Base-by-base conservation (phyloP, 176 grass and related monocot genomes). In the Dactylis glomerata region DNA sequence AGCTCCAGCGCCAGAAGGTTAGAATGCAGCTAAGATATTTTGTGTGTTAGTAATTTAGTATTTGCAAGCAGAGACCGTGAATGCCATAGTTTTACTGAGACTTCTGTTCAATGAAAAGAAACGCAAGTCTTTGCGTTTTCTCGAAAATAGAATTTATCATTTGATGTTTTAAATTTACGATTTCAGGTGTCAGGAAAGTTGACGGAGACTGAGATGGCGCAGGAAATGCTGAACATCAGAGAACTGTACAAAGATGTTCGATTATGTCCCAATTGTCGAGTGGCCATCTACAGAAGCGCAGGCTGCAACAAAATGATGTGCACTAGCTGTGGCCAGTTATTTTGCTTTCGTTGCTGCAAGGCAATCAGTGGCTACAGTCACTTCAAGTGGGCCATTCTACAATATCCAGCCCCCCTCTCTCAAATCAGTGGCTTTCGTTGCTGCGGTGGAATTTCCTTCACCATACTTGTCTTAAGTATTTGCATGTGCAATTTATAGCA, bases 291-390 rank as follows among this genome's bases (percentile, higher is more conserved):
- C 69, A 73, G 26, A 46, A 72, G 11, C 14, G 23, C 5, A 17
- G 38, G 68, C 13, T 46, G 85, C 65, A 90, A 93, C 79, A 90
- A 90, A 47, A 86, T 93, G 85, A 17, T 62, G 17, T 88, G 88
- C 12, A 74, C 57, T 22, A 83, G 82, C 66, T 93, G 88, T 68
- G 85, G 91, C 38, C 85, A 88, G 59, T 80, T 19, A 52, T 93
- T 93, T 31, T 90, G 91, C 79, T 93, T 88, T 33, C 26, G n/a
- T 19, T 93, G 91, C 62, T 81, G 86, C 85, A 85, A 88, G 64
- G 78, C 88, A 15, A 44, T 73, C 58, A 73, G 9, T 47, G 91
- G 91, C 76, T 93, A 88, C 63, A 23, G 58, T 5, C 88, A 90
- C 33, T 88, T 88, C 73, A 52, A 55, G 86, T 87, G 83, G 36